Base-by-base conservation (phyloP, 2,329 filamentous ascomycete species). In the Paraphaeosphaeria minitans region DNA sequence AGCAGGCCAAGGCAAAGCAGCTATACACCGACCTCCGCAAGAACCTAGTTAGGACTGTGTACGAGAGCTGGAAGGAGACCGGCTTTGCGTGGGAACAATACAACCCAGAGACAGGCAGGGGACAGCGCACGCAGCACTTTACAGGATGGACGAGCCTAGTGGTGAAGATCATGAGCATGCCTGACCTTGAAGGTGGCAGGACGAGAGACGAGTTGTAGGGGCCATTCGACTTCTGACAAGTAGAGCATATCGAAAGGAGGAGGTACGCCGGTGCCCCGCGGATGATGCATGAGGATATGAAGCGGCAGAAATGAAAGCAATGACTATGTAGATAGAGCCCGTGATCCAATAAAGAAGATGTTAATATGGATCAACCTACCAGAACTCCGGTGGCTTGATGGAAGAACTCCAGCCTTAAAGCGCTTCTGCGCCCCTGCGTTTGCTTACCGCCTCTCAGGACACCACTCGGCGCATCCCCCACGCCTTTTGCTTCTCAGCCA, bases 41-140 rank as follows among this genome's bases (percentile, higher is more conserved):
- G 76, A 98, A 97, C 73, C 80, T 99, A 13, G 90, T 98, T 47
- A 85, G 93, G 53, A 98, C 93, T 1, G 90, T 98, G 14, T 97
- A 90, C 80, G 85, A 88, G 58, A 89, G 88, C 75, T 99, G 94
- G 94, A 83, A 89, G 73, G 87, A 91, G 72, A 98, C 95, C 0
- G 94, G 94, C 19, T 98, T 98, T 75, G 95, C 94, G 0, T 99
- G 94, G 94, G 95, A 99, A 79, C 95, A 99, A 80, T 99, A 98
- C 77, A 92, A 96, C 75, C 92, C 93, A 0, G 92, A 97, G 69
- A 96, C 92, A 3, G 95, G 95, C 47, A 85, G 86, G 54, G 95
- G 95, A n/a, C 94, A 98, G 82, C 85, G 95, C 43, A 98, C 93
- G 5, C 93, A 97, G 82, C 94, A 98, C 78, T 99, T 99, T 75